Evolutionary conservation across 495 filamentous ascomycete species (phyloP), one percentile per base, ranked within the genome.

Genomic region (Cetradonia linearis): DNA sequence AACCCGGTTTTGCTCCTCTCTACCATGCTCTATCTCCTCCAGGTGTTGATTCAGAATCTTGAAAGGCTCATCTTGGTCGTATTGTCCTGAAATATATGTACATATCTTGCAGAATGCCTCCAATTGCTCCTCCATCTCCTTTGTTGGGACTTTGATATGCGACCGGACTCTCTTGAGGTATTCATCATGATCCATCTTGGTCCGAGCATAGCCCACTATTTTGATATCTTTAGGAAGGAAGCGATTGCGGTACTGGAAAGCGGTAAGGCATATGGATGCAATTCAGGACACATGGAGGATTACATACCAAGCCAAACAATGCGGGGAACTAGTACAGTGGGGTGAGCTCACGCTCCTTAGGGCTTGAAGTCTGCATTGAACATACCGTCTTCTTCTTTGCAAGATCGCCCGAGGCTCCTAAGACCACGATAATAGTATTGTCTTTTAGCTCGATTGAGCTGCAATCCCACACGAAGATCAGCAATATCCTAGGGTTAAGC

Each of bases 191-290:
- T 97, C 91, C 94, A 99, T 99, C 78, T 95, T 95, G 65, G 94
- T 99, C 70, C 94, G 85, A 63, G 94, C 94, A 88, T 99, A 99
- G 78, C 94, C 94, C 68, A 99, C 83, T 71, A 99, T 96, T 71
- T 85, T 88, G 75, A 96, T 91, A 72, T 93, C 89, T 77, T 95
- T 96, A 63, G 93, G 93, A 23, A 97, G 87, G 79, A 97, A 98
- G 72, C 95, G 89, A 78, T 98, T 97, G 68, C 93, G 89, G 76
- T 90, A 92, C 92, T 96, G 71, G 59, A 63, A 55, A 27, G 28
- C 31, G 55, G 54, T 64, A 72, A 73, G 73, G 69, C 63, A 48
- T 7, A 16, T 50, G 44, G 28, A n/a, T 18, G 30, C n/a, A 23
- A 40, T 28, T 13, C 28, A 56, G 44, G 20, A 16, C 8, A 52